A percentile compares a stretch with the other conserved stretches of the same genome.
Evolutionary conservation across 306 rosid genomes (phyloP).

Genomic region (Acacia melanoxylon): DNA sequence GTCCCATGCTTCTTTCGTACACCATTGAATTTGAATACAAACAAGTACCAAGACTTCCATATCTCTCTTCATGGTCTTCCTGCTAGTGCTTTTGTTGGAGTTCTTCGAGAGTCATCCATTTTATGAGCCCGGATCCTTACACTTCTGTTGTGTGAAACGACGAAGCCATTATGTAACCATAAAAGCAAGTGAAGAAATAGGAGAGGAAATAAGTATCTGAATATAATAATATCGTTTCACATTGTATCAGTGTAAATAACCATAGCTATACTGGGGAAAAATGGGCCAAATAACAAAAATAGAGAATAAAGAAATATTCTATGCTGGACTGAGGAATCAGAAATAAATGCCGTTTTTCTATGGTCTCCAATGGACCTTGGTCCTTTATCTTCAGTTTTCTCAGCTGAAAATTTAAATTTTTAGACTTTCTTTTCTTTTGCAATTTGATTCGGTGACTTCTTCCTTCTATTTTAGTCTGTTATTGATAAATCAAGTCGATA

Average conservation of each 20-base stretch:
- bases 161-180: constrained; percentile 23
- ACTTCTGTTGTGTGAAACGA: neutral
- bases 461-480: neutral
- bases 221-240: constrained; percentile 7
- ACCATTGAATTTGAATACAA: constrained; percentile 82
- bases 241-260: neutral
- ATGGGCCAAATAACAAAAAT: neutral
- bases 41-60: constrained; percentile 48
- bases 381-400: constrained; percentile 7
- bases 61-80: neutral
- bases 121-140: constrained; percentile 4
- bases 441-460: neutral
- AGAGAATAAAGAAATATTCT: constrained; percentile 11
- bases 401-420: constrained; percentile 8
- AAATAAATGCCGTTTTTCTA: neutral
- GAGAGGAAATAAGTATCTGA: constrained; percentile 24
- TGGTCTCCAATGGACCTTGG: constrained; percentile 24
- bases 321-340: neutral
- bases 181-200: neutral
- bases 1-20: constrained; percentile 93
- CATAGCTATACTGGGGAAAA: neutral
- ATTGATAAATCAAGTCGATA: neutral
- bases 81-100: constrained; percentile 12
- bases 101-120: constrained; percentile 13
- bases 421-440: neutral